Conservation (phyloP, 805 yeast species). For the Lipomyces sp. region DNA sequence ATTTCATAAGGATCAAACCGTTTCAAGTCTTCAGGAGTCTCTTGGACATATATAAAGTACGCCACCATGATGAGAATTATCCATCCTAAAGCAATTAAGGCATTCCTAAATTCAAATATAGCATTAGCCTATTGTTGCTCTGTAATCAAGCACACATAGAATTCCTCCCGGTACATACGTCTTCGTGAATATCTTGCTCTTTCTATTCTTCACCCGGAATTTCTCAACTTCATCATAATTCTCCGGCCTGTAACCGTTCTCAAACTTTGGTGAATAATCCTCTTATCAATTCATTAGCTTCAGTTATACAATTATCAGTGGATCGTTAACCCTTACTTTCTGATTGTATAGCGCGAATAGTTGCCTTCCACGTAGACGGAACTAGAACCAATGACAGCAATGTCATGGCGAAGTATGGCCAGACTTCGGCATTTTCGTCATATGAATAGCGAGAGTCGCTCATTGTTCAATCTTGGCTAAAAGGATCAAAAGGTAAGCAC, state of each 20-base stretch:
- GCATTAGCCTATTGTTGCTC: background rate
- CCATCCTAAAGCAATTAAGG: conserved; percentile 63
- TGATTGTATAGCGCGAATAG: conserved; percentile 37
- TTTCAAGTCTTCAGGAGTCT: conserved; percentile 43
- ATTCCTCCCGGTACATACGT: conserved; percentile 42
- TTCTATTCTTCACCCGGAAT: conserved; percentile 40
- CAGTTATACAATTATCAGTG: background rate
- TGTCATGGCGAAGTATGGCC: conserved; percentile 90
- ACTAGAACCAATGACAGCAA: conserved; percentile 66
- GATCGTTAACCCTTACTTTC: conserved; percentile 21
- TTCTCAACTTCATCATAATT: conserved; percentile 37
- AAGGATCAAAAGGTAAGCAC: background rate
- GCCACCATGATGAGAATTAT: conserved; percentile 50
- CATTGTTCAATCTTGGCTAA: conserved; percentile 43
- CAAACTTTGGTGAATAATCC: conserved; percentile 7
- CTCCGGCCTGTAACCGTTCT: conserved; percentile 32
- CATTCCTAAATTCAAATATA: conserved; percentile 39
- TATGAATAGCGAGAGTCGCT: conserved; percentile 68
- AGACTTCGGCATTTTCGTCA: conserved; percentile 87
- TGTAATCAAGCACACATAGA: conserved; percentile 26
- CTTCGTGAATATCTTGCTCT: conserved; percentile 42
- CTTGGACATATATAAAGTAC: conserved; percentile 47
- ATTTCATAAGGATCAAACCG: conserved; percentile 90
- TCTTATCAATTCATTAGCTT: conserved; percentile 1
- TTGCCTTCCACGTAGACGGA: conserved; percentile 56